Conservation (phyloP, 1,284 basidiomycete species). For the Microbotryum silenes-acaulis region DNA sequence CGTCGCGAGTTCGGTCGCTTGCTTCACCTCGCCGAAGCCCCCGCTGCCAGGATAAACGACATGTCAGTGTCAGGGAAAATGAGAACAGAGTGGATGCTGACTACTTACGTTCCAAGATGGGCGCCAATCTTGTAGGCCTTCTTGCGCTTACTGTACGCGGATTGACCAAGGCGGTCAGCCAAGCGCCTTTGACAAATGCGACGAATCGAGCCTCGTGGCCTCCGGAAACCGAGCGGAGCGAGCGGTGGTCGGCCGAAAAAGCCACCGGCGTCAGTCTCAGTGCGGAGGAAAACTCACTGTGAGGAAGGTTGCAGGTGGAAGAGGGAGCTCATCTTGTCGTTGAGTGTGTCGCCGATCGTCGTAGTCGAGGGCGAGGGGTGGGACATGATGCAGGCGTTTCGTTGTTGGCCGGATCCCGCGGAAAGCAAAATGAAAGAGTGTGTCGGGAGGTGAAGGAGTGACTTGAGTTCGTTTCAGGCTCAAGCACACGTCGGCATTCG, state of each 20-base stretch:
- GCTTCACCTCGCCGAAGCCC: slow-evolving; percentile 15
- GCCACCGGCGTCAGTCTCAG: background rate
- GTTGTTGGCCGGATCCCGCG: too few species aligned
- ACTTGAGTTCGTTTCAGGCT: too few species aligned
- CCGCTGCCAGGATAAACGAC: slow-evolving; percentile 8
- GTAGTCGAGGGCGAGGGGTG: too few species aligned
- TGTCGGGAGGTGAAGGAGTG: too few species aligned
- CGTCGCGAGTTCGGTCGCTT: slow-evolving; percentile 5
- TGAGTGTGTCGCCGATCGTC: background rate
- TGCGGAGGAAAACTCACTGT: background rate
- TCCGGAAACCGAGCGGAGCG: background rate
- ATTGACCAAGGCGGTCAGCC: background rate
- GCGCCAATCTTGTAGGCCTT: background rate
- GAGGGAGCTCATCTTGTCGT: background rate
- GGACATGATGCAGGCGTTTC: too few species aligned
- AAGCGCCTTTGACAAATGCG: background rate
- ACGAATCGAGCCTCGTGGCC: background rate
- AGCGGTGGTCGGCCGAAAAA: too few species aligned
- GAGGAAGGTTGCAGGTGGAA: background rate
- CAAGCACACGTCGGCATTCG: too few species aligned
- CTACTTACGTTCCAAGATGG: background rate
- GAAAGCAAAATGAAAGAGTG: too few species aligned
- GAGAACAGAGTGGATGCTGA: background rate
- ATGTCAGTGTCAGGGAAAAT: background rate
- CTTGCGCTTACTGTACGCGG: slow-evolving; percentile 1